Conservation (phyloP, 345 rosid genomes). For the Atalantia buxifolia region DNA sequence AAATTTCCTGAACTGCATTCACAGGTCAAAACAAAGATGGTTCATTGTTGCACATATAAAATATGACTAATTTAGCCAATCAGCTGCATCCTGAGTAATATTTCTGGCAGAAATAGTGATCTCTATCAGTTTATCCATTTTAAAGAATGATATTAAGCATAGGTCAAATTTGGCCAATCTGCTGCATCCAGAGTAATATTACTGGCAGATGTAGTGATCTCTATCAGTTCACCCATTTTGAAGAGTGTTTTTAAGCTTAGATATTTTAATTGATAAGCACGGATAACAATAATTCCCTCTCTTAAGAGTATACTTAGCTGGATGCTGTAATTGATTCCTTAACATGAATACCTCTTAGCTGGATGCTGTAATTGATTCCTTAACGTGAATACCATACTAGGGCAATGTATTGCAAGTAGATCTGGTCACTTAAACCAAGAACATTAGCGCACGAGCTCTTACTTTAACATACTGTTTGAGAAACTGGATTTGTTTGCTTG, state of each 20-base stretch:
- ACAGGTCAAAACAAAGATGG: not conserved
- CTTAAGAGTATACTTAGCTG: not conserved
- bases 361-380: not conserved
- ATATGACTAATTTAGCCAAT: not conserved
- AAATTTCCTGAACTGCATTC: not conserved
- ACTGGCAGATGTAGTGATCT: not conserved
- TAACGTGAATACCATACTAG: not conserved
- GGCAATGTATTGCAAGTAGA: not conserved
- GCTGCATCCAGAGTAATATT: not conserved
- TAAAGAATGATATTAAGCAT: too few species aligned
- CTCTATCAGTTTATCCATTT: too few species aligned
- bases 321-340: not conserved
- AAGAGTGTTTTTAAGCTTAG: not conserved
- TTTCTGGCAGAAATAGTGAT: not conserved
- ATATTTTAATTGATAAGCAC: not conserved
- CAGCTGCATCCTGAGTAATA: not conserved
- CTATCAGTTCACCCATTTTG: not conserved
- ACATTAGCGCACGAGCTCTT: not conserved
- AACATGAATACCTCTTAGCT: not conserved
- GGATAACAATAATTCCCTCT: not conserved
- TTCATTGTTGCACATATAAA: not conserved
- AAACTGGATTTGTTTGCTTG: not conserved
- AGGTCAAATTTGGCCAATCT: not conserved
- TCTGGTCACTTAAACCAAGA: not conserved
- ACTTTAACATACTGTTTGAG: not conserved